Percentiles rank a stretch among this genome's conserved stretches.
Conservation (phyloP, 2,329 filamentous ascomycete genomes). For the Fusarium keratoplasticum region DNA sequence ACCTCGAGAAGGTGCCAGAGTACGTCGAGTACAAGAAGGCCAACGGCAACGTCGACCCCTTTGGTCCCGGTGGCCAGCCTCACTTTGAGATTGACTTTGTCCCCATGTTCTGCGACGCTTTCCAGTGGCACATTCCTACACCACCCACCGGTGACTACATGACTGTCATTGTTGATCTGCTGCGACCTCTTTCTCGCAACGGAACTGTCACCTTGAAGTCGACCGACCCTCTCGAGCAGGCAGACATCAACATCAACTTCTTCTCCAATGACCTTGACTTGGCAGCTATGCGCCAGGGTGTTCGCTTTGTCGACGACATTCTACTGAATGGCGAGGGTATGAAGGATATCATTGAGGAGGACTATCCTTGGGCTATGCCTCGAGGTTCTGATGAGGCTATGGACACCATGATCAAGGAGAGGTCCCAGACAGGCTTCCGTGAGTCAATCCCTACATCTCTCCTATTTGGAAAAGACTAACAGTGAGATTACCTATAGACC, state of each 20-base stretch:
- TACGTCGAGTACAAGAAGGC: slow-evolving; percentile 58
- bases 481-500: not conserved
- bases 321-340: slow-evolving; percentile 64
- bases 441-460: slow-evolving; percentile 13
- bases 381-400: slow-evolving; percentile 65
- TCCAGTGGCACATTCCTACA: slow-evolving; percentile 60
- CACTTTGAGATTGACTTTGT: slow-evolving; percentile 74
- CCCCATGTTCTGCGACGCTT: slow-evolving; percentile 64
- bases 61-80: slow-evolving; percentile 67
- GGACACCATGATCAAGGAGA: slow-evolving; percentile 66
- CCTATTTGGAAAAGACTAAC: not conserved
- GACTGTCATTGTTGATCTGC: slow-evolving; percentile 40
- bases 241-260: not conserved
- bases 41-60: slow-evolving; percentile 62
- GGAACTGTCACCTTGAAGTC: not conserved
- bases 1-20: slow-evolving; percentile 59
- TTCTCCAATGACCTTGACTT: not conserved
- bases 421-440: slow-evolving; percentile 68
- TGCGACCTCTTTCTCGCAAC: not conserved
- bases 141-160: slow-evolving; percentile 60
- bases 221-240: not conserved
- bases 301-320: not conserved
- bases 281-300: not conserved
- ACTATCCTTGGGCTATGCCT: slow-evolving; percentile 72
- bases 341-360: slow-evolving; percentile 62